phyloP scores from a whole-genome alignment of 768 basidiomycete species.

The Epithele typhae region DNA sequence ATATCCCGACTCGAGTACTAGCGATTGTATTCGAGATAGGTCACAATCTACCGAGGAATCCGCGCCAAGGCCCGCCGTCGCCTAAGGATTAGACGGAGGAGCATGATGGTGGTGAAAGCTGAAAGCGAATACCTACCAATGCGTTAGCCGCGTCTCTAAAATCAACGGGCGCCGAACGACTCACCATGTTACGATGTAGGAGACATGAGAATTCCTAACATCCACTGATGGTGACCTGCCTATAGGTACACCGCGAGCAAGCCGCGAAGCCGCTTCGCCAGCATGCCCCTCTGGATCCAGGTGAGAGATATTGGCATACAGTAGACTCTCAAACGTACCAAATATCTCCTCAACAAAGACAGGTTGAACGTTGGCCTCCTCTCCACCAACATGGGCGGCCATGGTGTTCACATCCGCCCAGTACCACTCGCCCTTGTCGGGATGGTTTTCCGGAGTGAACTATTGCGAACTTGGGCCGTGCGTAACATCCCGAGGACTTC shows the following conservation, averaged over 20 bases:
- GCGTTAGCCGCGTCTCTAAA: neutral
- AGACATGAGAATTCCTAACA: slow-evolving; percentile 88
- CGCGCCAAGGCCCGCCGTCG: slow-evolving; percentile 45
- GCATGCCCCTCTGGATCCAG: slow-evolving; percentile 68
- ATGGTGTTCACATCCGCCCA: slow-evolving; percentile 86
- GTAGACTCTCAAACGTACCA: slow-evolving; percentile 45
- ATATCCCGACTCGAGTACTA: no score
- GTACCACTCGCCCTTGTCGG: slow-evolving; percentile 80
- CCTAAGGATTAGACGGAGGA: slow-evolving; percentile 59
- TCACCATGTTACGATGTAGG: slow-evolving; percentile 94
- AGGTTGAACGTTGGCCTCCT: slow-evolving; percentile 69
- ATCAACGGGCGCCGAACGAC: slow-evolving; percentile 12
- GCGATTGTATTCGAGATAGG: no score
- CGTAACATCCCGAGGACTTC: slow-evolving; percentile 86
- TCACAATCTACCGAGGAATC: slow-evolving; percentile 59
- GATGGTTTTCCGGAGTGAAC: slow-evolving; percentile 89
- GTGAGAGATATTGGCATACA: no score
- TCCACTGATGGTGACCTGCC: slow-evolving; percentile 83
- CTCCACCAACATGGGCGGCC: slow-evolving; percentile 73
- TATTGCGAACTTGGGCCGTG: slow-evolving; percentile 65
- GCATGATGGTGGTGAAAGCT: slow-evolving; percentile 80
- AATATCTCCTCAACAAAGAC: slow-evolving; percentile 91
- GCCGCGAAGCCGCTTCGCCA: slow-evolving; percentile 57
- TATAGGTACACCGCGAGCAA: slow-evolving; percentile 75
- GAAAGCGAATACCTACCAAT: slow-evolving; percentile 80